Evolutionary conservation across 2,329 filamentous ascomycete species (phyloP).

Genomic region (Xylariales sp.): DNA sequence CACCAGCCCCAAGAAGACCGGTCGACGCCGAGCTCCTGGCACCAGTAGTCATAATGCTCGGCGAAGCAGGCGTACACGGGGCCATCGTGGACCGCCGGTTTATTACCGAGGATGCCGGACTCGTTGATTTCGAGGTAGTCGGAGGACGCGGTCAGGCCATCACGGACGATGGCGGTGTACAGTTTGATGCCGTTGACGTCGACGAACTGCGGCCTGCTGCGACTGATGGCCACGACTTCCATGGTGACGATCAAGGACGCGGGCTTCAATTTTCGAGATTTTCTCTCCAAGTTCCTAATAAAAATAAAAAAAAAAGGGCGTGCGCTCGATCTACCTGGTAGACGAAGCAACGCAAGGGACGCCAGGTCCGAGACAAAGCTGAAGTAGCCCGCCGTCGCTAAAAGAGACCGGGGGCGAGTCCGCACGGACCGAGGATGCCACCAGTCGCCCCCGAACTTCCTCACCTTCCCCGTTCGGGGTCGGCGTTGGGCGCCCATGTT

Average conservation of each 20-base stretch:
- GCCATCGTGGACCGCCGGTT: slow-evolving; percentile 43
- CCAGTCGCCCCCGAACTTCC: slow-evolving; percentile 9
- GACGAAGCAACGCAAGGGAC: neutral
- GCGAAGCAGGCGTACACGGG: slow-evolving; percentile 44
- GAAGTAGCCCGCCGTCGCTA: slow-evolving; percentile 9
- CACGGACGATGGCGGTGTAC: slow-evolving; percentile 41
- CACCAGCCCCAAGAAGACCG: slow-evolving; percentile 41
- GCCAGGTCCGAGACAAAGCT: neutral
- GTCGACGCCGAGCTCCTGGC: slow-evolving; percentile 39
- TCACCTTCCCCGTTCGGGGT: slow-evolving; percentile 23
- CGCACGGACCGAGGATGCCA: slow-evolving; percentile 9
- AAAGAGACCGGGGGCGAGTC: neutral
- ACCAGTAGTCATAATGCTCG: slow-evolving; percentile 47
- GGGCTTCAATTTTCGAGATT: neutral
- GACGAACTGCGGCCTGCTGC: slow-evolving; percentile 28
- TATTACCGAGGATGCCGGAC: slow-evolving; percentile 38
- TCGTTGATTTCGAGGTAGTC: slow-evolving; percentile 44
- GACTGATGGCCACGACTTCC: slow-evolving; percentile 46
- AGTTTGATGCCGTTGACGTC: slow-evolving; percentile 40
- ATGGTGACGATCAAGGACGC: slow-evolving; percentile 24
- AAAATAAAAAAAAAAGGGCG: too few relatives aligned
- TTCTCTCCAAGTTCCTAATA: too few relatives aligned
- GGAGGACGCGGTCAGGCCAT: slow-evolving; percentile 33
- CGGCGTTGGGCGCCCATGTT: slow-evolving; percentile 17
- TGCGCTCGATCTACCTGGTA: too few relatives aligned